Evolutionary conservation across 1,284 basidiomycete genomes (phyloP).

Genomic region (Moesziomyces aphidis): DNA sequence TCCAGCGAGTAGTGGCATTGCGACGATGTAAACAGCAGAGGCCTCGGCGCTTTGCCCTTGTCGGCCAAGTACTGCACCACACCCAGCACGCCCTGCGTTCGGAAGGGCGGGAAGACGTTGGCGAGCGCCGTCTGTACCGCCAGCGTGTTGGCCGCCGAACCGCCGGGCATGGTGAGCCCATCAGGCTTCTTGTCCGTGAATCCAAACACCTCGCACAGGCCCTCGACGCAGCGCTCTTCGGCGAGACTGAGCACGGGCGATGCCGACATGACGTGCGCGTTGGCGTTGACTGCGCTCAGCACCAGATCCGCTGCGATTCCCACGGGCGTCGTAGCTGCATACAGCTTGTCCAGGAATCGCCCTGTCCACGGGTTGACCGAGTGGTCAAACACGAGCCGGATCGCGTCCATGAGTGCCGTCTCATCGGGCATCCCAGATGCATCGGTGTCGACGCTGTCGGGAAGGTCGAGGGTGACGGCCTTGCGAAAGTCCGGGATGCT

Average conservation of each 20-base stretch:
- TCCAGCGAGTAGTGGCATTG: conserved; percentile 69
- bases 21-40: conserved; percentile 67
- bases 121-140: conserved; percentile 69
- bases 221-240: conserved; percentile 59
- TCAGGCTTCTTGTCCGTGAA: conserved; percentile 60
- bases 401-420: conserved; percentile 35
- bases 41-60: conserved; percentile 39
- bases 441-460: conserved; percentile 7
- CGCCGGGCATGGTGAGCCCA: conserved; percentile 68
- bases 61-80: conserved; percentile 38
- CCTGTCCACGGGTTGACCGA: conserved; percentile 65
- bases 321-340: conserved; percentile 68
- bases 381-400: conserved; percentile 52
- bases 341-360: conserved; percentile 67
- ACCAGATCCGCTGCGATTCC: conserved; percentile 68
- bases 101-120: conserved; percentile 65
- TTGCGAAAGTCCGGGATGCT: conserved; percentile 37
- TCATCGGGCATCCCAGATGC: conserved; percentile 5
- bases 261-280: conserved; percentile 69
- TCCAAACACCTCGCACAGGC: conserved; percentile 53
- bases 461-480: conserved; percentile 36
- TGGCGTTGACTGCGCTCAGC: conserved; percentile 69
- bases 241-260: conserved; percentile 68
- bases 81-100: conserved; percentile 62
- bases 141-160: conserved; percentile 68